These are phyloP conservation scores for Venturia nashicola DNA, from an alignment of 2,329 filamentous ascomycete species.

Conservation along the genomic window DNA sequence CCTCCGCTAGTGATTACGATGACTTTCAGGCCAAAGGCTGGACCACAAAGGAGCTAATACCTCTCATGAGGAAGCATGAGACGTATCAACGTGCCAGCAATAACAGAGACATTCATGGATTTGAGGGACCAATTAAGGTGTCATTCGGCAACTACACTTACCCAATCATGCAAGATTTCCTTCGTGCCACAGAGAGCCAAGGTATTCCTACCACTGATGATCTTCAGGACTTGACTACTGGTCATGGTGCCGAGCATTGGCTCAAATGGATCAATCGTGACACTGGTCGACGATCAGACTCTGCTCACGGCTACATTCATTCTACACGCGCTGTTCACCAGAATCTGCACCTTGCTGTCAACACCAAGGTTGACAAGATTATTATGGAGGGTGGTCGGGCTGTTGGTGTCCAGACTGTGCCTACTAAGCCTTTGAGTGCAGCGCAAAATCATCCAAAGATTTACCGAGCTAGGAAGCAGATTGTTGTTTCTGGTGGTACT, in stretches of 20 bases:
- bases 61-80: conserved; percentile 70
- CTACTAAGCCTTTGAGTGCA: conserved; percentile 55
- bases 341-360: conserved; percentile 61
- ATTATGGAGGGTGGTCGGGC: conserved; percentile 61
- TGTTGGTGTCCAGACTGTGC: conserved; percentile 58
- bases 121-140: conserved; percentile 70
- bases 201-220: conserved; percentile 67
- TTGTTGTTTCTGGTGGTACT: conserved; percentile 61
- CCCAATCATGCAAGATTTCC: conserved; percentile 71
- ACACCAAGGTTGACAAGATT: conserved; percentile 68
- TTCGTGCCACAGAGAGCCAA: conserved; percentile 59
- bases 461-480: conserved; percentile 60
- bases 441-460: conserved; percentile 39
- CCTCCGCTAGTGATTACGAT: conserved; percentile 61
- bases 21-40: conserved; percentile 73
- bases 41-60: conserved; percentile 62
- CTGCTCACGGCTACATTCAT: conserved; percentile 67
- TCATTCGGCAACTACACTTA: conserved; percentile 74
- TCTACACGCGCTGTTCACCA: conserved; percentile 57
- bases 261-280: conserved; percentile 70
- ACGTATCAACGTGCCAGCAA: conserved; percentile 51
- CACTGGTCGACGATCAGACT: conserved; percentile 62
- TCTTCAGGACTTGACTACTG: conserved; percentile 58
- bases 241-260: conserved; percentile 65
- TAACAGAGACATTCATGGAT: conserved; percentile 57